Evolutionary conservation across 1,139 yeast species (phyloP).

Genomic region (Candida buenavistaensis): DNA sequence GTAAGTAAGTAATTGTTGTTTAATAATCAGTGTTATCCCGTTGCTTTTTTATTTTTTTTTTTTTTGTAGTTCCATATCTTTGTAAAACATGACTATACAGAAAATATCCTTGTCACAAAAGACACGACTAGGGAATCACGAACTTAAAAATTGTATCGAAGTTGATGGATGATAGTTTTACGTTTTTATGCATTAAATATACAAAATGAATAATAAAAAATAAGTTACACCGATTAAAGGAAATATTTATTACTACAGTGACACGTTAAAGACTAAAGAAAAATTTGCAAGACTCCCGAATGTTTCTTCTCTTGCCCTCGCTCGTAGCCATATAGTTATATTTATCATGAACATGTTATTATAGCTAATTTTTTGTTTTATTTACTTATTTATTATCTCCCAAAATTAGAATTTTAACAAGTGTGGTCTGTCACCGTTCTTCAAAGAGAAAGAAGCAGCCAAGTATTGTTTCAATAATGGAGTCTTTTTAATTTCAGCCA

Average conservation of each 20-base stretch:
- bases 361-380: background rate
- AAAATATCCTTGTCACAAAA: background rate
- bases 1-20: background rate
- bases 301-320: no score
- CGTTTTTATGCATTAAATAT: slow-evolving; percentile 39
- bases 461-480: slow-evolving; percentile 98
- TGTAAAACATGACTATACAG: background rate
- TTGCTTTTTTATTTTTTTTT: background rate
- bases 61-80: background rate
- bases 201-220: slow-evolving; percentile 27
- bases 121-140: background rate
- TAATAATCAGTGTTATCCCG: background rate
- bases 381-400: background rate
- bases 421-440: slow-evolving; percentile 99
- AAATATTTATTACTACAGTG: no score
- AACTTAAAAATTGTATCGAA: no score
- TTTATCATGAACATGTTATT: slow-evolving; percentile 7
- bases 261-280: no score
- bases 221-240: slow-evolving; percentile 15
- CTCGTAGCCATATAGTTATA: slow-evolving; percentile 4
- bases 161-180: no score
- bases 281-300: no score
- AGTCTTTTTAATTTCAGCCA: slow-evolving; percentile 94
- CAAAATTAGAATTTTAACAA: slow-evolving; percentile 85
- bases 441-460: slow-evolving; percentile 94